phyloP scores from a whole-genome alignment of 2,329 filamentous ascomycete species.

The Botryotinia narcissicola region DNA sequence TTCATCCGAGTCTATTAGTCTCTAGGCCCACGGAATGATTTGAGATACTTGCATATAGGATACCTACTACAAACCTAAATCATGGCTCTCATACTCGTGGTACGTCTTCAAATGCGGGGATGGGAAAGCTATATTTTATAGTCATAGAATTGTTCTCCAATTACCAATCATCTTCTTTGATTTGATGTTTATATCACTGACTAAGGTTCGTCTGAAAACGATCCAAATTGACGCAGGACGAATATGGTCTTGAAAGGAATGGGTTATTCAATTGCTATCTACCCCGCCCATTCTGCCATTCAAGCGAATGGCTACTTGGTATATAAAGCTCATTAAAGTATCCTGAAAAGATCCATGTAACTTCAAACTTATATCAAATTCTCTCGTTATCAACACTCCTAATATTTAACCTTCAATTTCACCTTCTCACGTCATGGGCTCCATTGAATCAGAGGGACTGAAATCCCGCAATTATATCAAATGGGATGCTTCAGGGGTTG shows the following conservation, averaged over 20 bases:
- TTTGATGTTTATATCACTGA: no score
- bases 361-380: background rate
- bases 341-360: background rate
- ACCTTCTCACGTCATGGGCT: background rate
- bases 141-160: background rate
- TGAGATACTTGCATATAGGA: background rate
- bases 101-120: background rate
- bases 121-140: background rate
- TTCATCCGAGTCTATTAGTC: background rate
- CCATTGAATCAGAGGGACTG: constrained; percentile 12
- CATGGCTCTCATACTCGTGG: background rate
- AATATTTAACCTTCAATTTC: background rate
- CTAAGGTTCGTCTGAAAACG: background rate
- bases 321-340: background rate
- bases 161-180: background rate
- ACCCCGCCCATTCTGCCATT: background rate
- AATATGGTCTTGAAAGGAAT: background rate
- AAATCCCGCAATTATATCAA: constrained; percentile 40
- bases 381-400: background rate
- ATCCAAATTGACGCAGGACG: background rate
- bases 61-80: background rate
- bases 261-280: background rate
- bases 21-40: background rate
- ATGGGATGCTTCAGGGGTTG: constrained; percentile 44
- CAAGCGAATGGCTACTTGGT: background rate